Base-by-base conservation (phyloP, 805 yeast genomes). In the Yamadazyma paraphyllophila region DNA sequence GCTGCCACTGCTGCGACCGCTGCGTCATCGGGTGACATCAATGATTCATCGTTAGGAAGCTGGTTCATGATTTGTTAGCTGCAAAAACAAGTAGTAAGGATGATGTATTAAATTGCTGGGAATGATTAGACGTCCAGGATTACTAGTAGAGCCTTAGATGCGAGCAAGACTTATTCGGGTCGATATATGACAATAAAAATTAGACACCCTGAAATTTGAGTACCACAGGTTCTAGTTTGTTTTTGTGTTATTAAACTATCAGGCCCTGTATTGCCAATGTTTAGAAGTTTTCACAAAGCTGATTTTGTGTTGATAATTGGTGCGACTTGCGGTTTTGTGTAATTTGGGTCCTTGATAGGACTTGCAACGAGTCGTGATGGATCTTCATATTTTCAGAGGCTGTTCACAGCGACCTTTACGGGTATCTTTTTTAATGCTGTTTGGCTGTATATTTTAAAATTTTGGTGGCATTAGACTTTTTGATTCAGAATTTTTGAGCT, bases 1-100 rank as follows among this genome's bases (percentile, higher is more conserved):
- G 52, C 58, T 2, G 47, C 59, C 25, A 57, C 61, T 10, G 59
- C 62, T 7, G 58, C 60, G 8, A 56, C 58, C 14, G 57, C 56
- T 7, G 59, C 63, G 31, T 49, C 58, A 30, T 51, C 59, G 10
- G 56, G 48, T 11, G 55, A 38, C 40, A 51, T 56, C 16, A 54
- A 46, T 16, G 31, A 14, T 14, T 53, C 57, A 24, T 53, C 58
- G 35, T 46, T 51, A 12, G 53, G 45, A 25, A 53, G 26, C 14
- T 37, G 40, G 20, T 37, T 37, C 40, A 37, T 37, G 13, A 25
- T 37, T 14, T 20, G 24, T 6, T 36, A 37, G 40, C 32, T 37
- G 40, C 40, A 37, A 37, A n/a, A 37, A 37, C 24, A 20, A 20
- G 24, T 20, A 6, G 3, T 3, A 20, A 20, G 24, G 24, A 6